Percentiles rank a stretch among this genome's conserved stretches.
These are phyloP conservation scores for Aquilaria malaccensis DNA, from an alignment of 345 rosid species.

Conservation along the genomic window DNA sequence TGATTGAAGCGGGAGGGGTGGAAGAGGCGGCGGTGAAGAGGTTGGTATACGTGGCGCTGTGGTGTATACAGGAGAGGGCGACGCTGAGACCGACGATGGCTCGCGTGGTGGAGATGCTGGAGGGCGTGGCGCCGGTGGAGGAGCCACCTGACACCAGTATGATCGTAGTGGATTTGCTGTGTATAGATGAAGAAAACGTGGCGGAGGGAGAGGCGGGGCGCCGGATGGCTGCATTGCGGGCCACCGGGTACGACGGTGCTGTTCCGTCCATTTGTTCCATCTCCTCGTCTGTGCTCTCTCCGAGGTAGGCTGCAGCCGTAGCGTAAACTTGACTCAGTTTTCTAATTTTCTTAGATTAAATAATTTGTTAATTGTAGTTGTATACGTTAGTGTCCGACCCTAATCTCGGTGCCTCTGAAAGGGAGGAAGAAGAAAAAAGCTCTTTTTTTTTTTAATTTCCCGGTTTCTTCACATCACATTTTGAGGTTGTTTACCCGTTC, in stretches of 20 bases:
- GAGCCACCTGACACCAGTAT: conserved; percentile 76
- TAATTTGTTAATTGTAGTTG: too few species aligned
- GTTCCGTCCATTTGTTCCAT: conserved; percentile 31
- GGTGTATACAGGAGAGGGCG: conserved; percentile 84
- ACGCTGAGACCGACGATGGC: conserved; percentile 65
- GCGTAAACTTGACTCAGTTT: too few species aligned
- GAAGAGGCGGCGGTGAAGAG: conserved; percentile 56
- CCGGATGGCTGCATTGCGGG: conserved; percentile 15
- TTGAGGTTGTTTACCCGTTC: too few species aligned
- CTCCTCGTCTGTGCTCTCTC: conserved; percentile 53
- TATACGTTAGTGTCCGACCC: too few species aligned
- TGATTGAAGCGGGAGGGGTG: conserved; percentile 33
- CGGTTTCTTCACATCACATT: too few species aligned
- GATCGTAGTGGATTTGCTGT: conserved; percentile 56
- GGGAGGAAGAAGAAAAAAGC: too few species aligned
- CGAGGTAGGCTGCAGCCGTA: conserved; percentile 29
- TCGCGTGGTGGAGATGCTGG: conserved; percentile 73
- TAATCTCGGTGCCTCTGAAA: too few species aligned
- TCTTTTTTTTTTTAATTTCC: too few species aligned
- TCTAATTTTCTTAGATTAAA: too few species aligned
- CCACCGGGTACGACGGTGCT: conserved; percentile 12
- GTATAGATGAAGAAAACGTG: conserved; percentile 31
- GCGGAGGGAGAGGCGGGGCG: conserved; percentile 6
- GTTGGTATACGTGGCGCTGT: conserved; percentile 53
- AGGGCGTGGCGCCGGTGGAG: conserved; percentile 46